Evolutionary conservation across 768 basidiomycete genomes (phyloP), one percentile per base, ranked within the genome.

Genomic region (Lepiota subincarnata): DNA sequence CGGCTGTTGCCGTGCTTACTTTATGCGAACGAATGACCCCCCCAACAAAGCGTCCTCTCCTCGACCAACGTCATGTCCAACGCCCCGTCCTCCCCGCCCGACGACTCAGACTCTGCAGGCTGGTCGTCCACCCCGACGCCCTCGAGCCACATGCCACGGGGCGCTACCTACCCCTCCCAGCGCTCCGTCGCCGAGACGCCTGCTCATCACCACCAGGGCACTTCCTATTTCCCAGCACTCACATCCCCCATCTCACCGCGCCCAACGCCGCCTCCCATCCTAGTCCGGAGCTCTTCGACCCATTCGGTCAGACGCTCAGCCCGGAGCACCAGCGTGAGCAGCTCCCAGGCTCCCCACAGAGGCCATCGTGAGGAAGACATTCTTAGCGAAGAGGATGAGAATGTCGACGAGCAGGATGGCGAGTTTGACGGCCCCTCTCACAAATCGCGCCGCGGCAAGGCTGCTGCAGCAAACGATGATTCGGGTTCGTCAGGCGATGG

Each of bases 141-240:
- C 22, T 58, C 66, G 57, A 67, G 64, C 57, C 68, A 70, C 34
- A 53, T 75, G 18, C 72, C 74, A 55, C 66, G 80, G 46, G 73
- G 69, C 48, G 58, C 76, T 48, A 83, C 79, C 63, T 76, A 77
- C 53, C 71, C 74, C 52, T 82, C 85, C n/a, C 77, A 76, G 55
- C 82, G 82, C 79, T 80, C 82, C 13, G 64, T 76, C 11, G 65
- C 68, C 14, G 81, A 85, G 35, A 80, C 80, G 6, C 84, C 84
- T 31, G 73, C 70, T 13, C 86, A 86, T 60, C 86, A 85, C 64
- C 73, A 81, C 62, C 80, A 82, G 59, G 87, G 84, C 51, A 83
- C 85, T 14, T 87, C 86, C 6, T 86, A 86, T 66, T 83, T 79
- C 56, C 69, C 79, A 18, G 62, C 69, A 35, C 60, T 72, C 11